Evolutionary conservation across 768 basidiomycete species (phyloP).

Genomic region (Suillus bovinus): DNA sequence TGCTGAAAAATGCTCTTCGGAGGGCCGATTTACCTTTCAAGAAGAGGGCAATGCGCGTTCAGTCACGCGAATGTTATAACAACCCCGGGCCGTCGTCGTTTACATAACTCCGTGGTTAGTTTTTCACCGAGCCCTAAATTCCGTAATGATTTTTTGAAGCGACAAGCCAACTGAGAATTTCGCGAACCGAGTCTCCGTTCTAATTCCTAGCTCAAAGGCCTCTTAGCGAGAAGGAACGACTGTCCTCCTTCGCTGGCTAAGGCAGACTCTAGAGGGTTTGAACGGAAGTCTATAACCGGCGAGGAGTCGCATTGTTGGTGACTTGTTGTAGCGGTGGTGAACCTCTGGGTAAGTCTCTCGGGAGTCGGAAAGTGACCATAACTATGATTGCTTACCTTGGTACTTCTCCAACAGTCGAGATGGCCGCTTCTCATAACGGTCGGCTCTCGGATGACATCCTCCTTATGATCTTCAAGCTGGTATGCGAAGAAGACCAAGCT

Average conservation of each 20-base stretch:
- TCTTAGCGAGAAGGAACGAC: not conserved
- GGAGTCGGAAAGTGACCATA: not conserved
- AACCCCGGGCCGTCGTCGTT: no score
- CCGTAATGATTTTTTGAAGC: no score
- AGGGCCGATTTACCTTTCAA: no score
- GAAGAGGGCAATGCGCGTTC: no score
- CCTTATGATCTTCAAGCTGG: not conserved
- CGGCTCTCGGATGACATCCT: not conserved
- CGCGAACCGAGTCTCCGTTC: not conserved
- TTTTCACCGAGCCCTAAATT: no score
- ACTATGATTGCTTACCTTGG: not conserved
- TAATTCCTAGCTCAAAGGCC: not conserved
- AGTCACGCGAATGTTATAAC: no score
- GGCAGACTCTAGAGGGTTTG: not conserved
- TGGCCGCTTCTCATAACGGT: not conserved
- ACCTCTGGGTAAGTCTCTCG: not conserved
- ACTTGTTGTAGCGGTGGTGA: not conserved
- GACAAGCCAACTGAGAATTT: no score
- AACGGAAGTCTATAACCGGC: not conserved
- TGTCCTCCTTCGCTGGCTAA: not conserved
- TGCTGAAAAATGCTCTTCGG: no score
- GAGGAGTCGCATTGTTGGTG: no score
- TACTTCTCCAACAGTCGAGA: not conserved
- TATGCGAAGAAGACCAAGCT: not conserved
- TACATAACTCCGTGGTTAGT: no score